Conservation (phyloP, 176 grass and related monocot species). For the Metroxylon sagu region DNA sequence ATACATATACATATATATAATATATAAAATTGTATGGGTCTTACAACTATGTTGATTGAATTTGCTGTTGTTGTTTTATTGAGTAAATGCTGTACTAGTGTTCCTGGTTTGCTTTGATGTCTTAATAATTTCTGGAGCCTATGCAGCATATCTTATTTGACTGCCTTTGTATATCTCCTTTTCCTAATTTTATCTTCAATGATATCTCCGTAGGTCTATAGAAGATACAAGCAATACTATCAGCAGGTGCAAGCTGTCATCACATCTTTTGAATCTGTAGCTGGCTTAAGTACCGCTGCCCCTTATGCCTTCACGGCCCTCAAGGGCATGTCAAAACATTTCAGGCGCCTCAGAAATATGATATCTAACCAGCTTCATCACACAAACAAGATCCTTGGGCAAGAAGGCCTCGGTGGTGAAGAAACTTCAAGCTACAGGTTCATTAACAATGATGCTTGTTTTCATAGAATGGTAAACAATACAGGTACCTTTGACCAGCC, state of each 20-base stretch:
- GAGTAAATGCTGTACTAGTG: too few relatives aligned
- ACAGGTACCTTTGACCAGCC: background rate
- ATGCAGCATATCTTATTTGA: too few relatives aligned
- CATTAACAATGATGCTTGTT: background rate
- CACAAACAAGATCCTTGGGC: background rate
- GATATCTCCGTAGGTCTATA: conserved; percentile 4
- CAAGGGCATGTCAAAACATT: conserved; percentile 12
- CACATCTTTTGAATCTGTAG: conserved; percentile 11
- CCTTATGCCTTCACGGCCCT: conserved; percentile 8
- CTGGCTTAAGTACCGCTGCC: background rate
- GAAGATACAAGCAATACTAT: conserved; percentile 16
- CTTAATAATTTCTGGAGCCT: too few relatives aligned
- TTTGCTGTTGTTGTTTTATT: too few relatives aligned
- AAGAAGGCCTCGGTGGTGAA: background rate
- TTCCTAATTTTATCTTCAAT: background rate
- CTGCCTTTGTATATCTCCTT: too few relatives aligned
- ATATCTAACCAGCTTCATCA: conserved; percentile 7
- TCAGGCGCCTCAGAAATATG: background rate
- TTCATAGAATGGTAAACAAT: background rate
- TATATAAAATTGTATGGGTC: too few relatives aligned
- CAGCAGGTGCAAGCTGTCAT: conserved; percentile 14
- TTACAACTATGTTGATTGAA: too few relatives aligned
- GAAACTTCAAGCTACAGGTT: background rate
- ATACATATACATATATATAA: too few relatives aligned
- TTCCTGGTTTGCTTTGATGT: too few relatives aligned